These are phyloP conservation scores for Cenchrus fungigraminus DNA, from an alignment of 176 grass and related monocot species.

Conservation along the genomic window DNA sequence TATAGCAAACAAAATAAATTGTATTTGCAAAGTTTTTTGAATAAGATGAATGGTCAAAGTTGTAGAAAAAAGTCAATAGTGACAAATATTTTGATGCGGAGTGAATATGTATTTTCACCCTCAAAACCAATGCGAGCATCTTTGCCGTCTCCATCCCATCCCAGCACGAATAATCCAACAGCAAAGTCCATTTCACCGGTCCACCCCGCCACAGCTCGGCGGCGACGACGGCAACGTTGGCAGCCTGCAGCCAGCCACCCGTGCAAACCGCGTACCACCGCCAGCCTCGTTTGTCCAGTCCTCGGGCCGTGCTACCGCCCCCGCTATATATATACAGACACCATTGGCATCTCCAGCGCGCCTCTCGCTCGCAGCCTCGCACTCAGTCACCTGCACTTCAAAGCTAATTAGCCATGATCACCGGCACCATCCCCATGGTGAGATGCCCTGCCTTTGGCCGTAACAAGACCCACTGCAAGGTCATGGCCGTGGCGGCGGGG, in stretches of 20 bases:
- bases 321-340: neutral
- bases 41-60: too few species aligned
- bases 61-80: too few species aligned
- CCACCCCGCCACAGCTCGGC: neutral
- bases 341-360: neutral
- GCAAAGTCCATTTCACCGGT: conserved; percentile 30
- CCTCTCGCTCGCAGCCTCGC: too few species aligned
- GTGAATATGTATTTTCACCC: neutral
- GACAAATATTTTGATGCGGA: too few species aligned
- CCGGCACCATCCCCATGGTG: neutral
- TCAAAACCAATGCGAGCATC: conserved; percentile 5
- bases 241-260: neutral
- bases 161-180: neutral
- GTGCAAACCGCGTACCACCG: neutral
- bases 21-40: too few species aligned
- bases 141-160: conserved; percentile 23
- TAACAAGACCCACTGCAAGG: neutral
- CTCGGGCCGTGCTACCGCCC: neutral
- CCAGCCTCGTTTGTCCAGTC: neutral
- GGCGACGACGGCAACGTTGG: neutral
- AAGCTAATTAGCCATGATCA: conserved; percentile 17
- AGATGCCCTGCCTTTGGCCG: neutral
- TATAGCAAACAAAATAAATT: too few species aligned
- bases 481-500: neutral
- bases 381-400: neutral